Evolutionary conservation across 2,329 filamentous ascomycete species (phyloP).

Genomic region (Hirsutella minnesotensis): DNA sequence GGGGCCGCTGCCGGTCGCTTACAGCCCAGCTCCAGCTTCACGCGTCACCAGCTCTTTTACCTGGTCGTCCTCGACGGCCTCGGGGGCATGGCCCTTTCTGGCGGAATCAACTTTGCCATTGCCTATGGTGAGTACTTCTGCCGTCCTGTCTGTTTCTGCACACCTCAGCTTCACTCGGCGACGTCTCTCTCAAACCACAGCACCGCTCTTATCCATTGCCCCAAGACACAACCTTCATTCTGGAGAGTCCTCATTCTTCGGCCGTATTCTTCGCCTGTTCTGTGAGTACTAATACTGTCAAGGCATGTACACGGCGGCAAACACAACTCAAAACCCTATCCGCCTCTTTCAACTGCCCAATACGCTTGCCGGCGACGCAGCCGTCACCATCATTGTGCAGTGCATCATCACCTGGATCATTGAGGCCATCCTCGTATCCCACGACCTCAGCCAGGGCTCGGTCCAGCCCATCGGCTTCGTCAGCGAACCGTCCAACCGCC

Average conservation of each 20-base stretch:
- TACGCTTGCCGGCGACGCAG: conserved; percentile 35
- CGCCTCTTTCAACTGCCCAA: conserved; percentile 37
- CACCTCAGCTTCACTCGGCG: neutral
- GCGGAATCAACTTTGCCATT: conserved; percentile 38
- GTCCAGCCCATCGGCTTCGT: conserved; percentile 36
- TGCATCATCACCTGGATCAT: conserved; percentile 39
- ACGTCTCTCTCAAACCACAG: too few relatives aligned
- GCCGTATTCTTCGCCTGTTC: too few relatives aligned
- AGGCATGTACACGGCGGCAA: conserved; percentile 35
- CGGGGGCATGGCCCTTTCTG: conserved; percentile 33
- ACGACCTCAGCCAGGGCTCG: conserved; percentile 29
- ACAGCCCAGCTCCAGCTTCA: conserved; percentile 27
- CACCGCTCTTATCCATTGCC: too few relatives aligned
- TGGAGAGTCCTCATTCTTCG: too few relatives aligned
- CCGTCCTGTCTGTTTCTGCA: conserved; percentile 8
- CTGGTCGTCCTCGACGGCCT: conserved; percentile 35
- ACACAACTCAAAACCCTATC: conserved; percentile 24
- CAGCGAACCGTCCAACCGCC: conserved; percentile 18
- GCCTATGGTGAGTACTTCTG: conserved; percentile 42
- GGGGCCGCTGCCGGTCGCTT: conserved; percentile 6
- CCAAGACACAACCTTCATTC: too few relatives aligned
- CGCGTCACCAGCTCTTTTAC: conserved; percentile 34
- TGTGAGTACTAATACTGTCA: too few relatives aligned
- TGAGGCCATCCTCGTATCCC: conserved; percentile 33
- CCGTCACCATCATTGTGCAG: conserved; percentile 39